Evolutionary conservation across 306 rosid genomes (phyloP).

Genomic region (Cucurbita ficifolia): DNA sequence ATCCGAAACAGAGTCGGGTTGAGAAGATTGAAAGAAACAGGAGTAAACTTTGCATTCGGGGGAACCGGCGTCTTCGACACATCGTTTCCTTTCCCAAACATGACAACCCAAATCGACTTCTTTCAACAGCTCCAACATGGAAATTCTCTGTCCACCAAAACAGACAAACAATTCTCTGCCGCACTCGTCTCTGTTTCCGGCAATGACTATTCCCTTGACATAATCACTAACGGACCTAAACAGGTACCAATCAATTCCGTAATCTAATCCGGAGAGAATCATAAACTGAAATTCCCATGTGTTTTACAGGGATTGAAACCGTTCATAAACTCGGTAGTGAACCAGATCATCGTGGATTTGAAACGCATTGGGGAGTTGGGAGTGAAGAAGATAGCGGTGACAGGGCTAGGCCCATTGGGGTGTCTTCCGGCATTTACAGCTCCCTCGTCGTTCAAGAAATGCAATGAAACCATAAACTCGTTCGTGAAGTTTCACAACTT

Average conservation of each 20-base stretch:
- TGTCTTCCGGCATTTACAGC: conserved; percentile 22
- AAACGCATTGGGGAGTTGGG: conserved; percentile 22
- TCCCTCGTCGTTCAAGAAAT: conserved; percentile 2
- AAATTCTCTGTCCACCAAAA: neutral
- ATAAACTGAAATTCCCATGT: too few species aligned
- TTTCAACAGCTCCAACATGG: neutral
- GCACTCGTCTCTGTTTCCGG: conserved; percentile 1
- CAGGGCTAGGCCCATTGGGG: conserved; percentile 16
- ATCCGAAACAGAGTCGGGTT: too few species aligned
- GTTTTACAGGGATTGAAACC: conserved; percentile 5
- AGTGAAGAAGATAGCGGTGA: conserved; percentile 20
- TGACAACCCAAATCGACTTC: conserved; percentile 53
- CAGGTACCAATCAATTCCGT: neutral
- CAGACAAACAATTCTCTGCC: neutral
- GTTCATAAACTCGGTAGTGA: conserved; percentile 10
- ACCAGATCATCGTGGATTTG: conserved; percentile 2
- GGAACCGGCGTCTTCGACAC: conserved; percentile 1
- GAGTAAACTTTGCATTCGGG: neutral
- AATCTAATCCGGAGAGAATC: too few species aligned
- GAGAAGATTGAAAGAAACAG: conserved; percentile 8
- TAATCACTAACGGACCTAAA: neutral
- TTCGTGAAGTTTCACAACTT: conserved; percentile 13
- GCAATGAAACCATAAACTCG: conserved; percentile 5
- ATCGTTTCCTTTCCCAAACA: conserved; percentile 33
- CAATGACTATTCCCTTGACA: neutral